These are phyloP conservation scores for Erodium chrysanthum DNA, from an alignment of 441 rosid genomes.

Conservation along the genomic window DNA sequence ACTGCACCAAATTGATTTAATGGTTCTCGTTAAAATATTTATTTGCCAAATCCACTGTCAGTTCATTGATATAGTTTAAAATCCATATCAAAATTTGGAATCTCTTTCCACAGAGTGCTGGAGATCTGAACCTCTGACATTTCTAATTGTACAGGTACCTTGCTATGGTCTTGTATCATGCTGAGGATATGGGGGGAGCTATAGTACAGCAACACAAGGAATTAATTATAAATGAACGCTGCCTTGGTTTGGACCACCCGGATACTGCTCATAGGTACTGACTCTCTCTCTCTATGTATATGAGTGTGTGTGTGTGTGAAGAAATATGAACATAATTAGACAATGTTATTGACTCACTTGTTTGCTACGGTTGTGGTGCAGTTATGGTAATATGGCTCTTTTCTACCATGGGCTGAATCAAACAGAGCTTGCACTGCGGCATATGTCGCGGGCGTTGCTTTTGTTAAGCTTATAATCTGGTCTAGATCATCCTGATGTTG, in stretches of 20 bases:
- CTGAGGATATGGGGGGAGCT: constrained; percentile 99
- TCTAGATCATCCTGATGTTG: constrained; percentile 98
- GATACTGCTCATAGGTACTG: constrained; percentile 96
- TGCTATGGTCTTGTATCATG: constrained; percentile 98
- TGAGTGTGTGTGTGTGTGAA: background rate
- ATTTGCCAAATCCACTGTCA: too few relatives aligned
- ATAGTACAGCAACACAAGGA: constrained; percentile 98
- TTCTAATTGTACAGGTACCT: constrained; percentile 55
- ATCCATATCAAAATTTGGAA: background rate
- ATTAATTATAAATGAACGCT: constrained; percentile 90
- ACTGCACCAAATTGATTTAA: too few relatives aligned
- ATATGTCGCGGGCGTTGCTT: constrained; percentile 94
- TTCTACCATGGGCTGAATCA: constrained; percentile 97
- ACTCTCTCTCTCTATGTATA: background rate
- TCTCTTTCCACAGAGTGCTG: background rate
- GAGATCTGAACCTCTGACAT: background rate
- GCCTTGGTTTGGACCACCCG: constrained; percentile 98
- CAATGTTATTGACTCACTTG: constrained; percentile 10
- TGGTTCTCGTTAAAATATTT: too few relatives aligned
- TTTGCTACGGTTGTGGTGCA: constrained; percentile 30
- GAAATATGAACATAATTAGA: background rate
- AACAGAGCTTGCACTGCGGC: constrained; percentile 84
- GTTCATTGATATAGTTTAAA: background rate
- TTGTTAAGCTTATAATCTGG: constrained; percentile 88
- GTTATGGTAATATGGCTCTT: constrained; percentile 99